Conservation (phyloP, 2,329 filamentous ascomycete species). For the Claviceps quebecensis region DNA sequence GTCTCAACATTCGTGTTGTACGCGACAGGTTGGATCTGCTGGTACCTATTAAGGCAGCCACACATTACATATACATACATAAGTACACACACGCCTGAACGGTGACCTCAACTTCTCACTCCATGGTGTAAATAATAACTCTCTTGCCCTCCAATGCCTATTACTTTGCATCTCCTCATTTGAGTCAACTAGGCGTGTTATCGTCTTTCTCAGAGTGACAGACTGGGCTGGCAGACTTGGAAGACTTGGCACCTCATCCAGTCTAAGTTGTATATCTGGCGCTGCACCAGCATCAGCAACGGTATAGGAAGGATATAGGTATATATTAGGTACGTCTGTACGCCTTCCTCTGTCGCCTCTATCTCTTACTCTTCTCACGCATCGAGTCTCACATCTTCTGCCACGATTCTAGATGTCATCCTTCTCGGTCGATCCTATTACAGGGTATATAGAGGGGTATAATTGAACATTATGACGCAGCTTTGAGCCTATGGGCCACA, state of each 20-base stretch:
- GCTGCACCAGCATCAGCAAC: not conserved
- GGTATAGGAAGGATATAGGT: not conserved
- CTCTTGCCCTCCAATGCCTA: not conserved
- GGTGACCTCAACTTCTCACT: not conserved
- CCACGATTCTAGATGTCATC: too few species aligned
- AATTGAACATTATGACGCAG: too few species aligned
- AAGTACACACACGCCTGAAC: too few species aligned
- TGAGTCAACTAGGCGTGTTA: not conserved
- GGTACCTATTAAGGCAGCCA: too few species aligned
- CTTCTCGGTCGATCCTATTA: too few species aligned
- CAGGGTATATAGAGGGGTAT: too few species aligned
- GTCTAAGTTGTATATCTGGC: not conserved
- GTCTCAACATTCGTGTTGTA: not conserved
- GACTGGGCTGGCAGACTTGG: not conserved
- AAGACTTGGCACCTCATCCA: not conserved
- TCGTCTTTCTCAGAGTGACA: not conserved
- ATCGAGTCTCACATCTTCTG: conserved; percentile 13
- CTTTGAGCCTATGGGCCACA: too few species aligned
- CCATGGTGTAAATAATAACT: not conserved
- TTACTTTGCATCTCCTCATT: not conserved
- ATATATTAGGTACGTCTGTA: conserved; percentile 5
- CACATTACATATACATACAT: too few species aligned
- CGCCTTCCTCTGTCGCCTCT: conserved; percentile 2
- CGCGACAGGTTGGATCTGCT: not conserved
- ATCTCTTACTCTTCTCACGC: not conserved